Evolutionary conservation across 2,329 filamentous ascomycete genomes (phyloP).

Genomic region (Monosporascus sp.): DNA sequence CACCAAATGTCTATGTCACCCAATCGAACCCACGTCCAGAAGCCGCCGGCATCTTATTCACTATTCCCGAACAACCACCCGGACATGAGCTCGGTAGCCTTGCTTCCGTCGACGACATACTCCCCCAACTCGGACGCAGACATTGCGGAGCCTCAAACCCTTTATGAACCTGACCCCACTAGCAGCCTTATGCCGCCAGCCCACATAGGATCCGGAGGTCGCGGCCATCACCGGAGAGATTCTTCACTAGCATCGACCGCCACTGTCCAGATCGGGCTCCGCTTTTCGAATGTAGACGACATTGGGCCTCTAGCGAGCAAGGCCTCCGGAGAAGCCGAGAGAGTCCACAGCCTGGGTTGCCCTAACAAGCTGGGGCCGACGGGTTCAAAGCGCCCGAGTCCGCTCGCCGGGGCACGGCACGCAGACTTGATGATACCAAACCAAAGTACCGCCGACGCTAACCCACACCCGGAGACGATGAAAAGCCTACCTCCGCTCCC

Average conservation of each 20-base stretch:
- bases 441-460: constrained; percentile 18
- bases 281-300: constrained; percentile 57
- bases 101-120: constrained; percentile 47
- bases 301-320: constrained; percentile 34
- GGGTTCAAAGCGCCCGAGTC: constrained; percentile 24
- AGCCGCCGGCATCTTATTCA: constrained; percentile 33
- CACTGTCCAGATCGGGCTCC: constrained; percentile 67
- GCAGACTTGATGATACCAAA: constrained; percentile 16
- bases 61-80: constrained; percentile 32
- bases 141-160: background rate
- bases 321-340: constrained; percentile 27
- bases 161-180: constrained; percentile 11
- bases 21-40: constrained; percentile 26
- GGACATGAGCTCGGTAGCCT: constrained; percentile 29
- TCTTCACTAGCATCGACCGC: constrained; percentile 62
- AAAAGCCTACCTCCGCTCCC: constrained; percentile 35
- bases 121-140: constrained; percentile 20
- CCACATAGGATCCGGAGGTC: constrained; percentile 33
- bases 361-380: constrained; percentile 18
- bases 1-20: constrained; percentile 23
- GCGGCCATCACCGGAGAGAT: constrained; percentile 46
- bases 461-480: constrained; percentile 6
- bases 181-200: constrained; percentile 39
- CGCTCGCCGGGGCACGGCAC: constrained; percentile 18
- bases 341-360: constrained; percentile 35